Conservation (phyloP, 2,329 filamentous ascomycete genomes). For the Fusarium fracticaudum region DNA sequence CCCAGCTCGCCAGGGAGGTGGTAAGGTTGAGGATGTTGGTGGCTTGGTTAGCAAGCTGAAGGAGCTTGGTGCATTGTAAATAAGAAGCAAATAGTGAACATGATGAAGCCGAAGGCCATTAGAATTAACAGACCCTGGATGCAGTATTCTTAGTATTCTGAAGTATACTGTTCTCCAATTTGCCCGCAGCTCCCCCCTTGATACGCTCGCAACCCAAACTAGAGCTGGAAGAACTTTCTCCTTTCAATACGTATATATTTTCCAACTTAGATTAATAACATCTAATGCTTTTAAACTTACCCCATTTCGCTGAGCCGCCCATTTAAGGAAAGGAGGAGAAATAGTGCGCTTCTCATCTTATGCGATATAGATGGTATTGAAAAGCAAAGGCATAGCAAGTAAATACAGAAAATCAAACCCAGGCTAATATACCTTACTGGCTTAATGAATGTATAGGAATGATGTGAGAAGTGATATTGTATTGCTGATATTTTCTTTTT, state of each 20-base stretch:
- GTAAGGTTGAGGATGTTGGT: slow-evolving; percentile 97
- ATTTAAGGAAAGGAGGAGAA: neutral
- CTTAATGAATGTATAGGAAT: neutral
- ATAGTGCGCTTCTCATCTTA: neutral
- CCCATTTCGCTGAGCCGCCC: no score
- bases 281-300: neutral
- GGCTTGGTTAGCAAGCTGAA: slow-evolving; percentile 94
- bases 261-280: neutral
- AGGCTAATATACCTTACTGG: neutral
- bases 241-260: neutral
- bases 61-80: slow-evolving; percentile 89
- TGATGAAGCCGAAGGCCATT: neutral
- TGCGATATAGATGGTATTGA: neutral
- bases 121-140: neutral
- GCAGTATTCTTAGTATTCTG: neutral
- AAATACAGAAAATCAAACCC: neutral
- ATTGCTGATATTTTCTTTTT: neutral
- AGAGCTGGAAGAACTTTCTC: neutral
- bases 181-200: neutral
- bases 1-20: slow-evolving; percentile 85
- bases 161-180: neutral
- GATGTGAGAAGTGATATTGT: neutral
- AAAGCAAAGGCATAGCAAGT: neutral
- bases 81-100: slow-evolving; percentile 2
- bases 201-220: neutral